Base-by-base conservation (phyloP, 2,329 filamentous ascomycete species). In the Fusarium coicis region DNA sequence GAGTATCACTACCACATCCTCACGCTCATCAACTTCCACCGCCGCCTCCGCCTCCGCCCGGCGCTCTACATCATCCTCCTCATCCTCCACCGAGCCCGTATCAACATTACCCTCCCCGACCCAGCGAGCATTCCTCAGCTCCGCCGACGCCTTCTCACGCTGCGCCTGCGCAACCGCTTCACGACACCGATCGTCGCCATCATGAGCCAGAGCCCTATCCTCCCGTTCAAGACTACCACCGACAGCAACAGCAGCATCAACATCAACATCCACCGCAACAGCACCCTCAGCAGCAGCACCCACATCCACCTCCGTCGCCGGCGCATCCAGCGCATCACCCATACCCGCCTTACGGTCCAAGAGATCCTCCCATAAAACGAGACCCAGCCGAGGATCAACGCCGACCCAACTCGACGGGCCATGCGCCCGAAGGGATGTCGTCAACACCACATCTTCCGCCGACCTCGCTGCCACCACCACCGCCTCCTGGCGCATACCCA, bases 321-420 rank as follows among this genome's bases (percentile, higher is more conserved):
- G 83, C 71, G 71, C 71, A 74, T 60, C 63, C 67, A 68, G 63
- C 84, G 70, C 85, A 85, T 75, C 80, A 82, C 54, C 76, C 81
- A 30, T 86, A 85, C 76, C 80, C 83, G 52, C 77, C 83, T 18
- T 89, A 86, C 76, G 77, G 83, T 67, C 79, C 83, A 16, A 82
- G 87, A 78, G 88, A 90, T 34, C 82, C 86, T 54, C 81, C 85
- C 75, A 85, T 90, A 80, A 91, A 91, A 81, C 84, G 88, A 73
- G 89, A 91, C 69, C 83, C 85, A 44, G 81, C 80, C 67, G 87
- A 88, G 66, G 86, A 89, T 66, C 79, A 85, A 70, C 85, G 87
- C 69, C 83, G 87, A 61, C 85, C 86, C n/a, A 87, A 83, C 77
- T 89, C 87, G 63, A 88, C 86, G 39, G 86, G 85, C 66, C 84